These are phyloP conservation scores for Nigrospora sphaerica DNA, from an alignment of 2,329 filamentous ascomycete species.

Conservation along the genomic window DNA sequence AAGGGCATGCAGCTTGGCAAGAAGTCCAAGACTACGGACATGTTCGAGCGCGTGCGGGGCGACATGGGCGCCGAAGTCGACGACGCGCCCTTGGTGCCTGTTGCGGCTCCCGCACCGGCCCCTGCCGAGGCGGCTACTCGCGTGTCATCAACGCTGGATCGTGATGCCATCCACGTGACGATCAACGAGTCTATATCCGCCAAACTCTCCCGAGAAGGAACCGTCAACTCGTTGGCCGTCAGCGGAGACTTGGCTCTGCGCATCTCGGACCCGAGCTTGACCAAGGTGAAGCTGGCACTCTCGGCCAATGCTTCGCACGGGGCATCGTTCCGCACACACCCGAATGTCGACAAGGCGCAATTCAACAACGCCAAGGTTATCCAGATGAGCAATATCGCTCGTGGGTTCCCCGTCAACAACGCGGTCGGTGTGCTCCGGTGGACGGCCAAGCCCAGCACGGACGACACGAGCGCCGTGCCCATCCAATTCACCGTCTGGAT, in stretches of 20 bases:
- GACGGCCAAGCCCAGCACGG: slow-evolving; percentile 76
- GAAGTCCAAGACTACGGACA: slow-evolving; percentile 95
- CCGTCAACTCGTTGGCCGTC: slow-evolving; percentile 77
- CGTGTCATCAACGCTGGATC: slow-evolving; percentile 63
- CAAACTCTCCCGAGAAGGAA: slow-evolving; percentile 80
- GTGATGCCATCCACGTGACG: slow-evolving; percentile 81
- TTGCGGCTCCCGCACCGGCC: slow-evolving; percentile 39
- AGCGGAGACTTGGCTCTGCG: slow-evolving; percentile 89
- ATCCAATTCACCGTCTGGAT: slow-evolving; percentile 98
- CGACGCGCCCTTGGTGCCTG: slow-evolving; percentile 61
- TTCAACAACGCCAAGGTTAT: slow-evolving; percentile 81
- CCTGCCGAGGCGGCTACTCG: slow-evolving; percentile 44
- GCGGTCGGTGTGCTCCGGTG: slow-evolving; percentile 88
- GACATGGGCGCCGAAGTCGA: slow-evolving; percentile 86
- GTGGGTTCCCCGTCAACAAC: slow-evolving; percentile 92
- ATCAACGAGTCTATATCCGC: slow-evolving; percentile 87
- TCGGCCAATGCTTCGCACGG: slow-evolving; percentile 70
- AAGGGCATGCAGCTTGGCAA: slow-evolving; percentile 99
- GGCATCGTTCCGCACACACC: slow-evolving; percentile 90
- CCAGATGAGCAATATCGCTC: slow-evolving; percentile 80
- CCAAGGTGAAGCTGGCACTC: slow-evolving; percentile 84
- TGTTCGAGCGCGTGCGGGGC: slow-evolving; percentile 91
- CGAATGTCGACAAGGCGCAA: slow-evolving; percentile 84
- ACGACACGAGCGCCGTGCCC: slow-evolving; percentile 74
- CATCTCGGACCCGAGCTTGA: slow-evolving; percentile 80